Base-by-base conservation (phyloP, 257 asterid species). In the Petunia axillaris region DNA sequence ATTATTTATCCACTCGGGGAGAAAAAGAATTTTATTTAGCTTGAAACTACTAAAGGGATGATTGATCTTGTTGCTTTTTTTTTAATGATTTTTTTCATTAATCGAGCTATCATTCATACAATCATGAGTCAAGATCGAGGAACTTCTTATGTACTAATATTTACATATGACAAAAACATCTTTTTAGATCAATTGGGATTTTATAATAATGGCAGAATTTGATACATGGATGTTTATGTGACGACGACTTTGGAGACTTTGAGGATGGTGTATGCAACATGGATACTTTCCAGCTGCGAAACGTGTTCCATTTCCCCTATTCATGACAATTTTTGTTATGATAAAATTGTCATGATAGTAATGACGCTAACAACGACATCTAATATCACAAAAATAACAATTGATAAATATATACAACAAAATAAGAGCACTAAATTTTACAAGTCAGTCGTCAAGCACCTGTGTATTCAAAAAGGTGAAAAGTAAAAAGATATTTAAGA, bases 401-500 rank as follows among this genome's bases (percentile, higher is more conserved):
- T 66, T 52, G 40, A 1, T 14, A 52, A 52, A 52, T 11, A 52
- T 52, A 36, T 25, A 25, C 25, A 25, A 25, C 25, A 44, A 8
- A 7, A 41, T 44, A 64, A 37, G 35, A 52, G 67, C 64, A 53
- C 44, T 54, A 37, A 58, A 66, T 74, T 80, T 11, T 70, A 74
- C 55, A 57, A 76, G 43, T 37, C 80, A 68, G 63, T 16, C 64
- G 53, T 87, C 80, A 48, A 82, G 79, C 55, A 35, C 15, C 40
- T 25, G 1, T 64, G 48, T 74, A 75, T 39, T 83, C 82, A 83
- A 70, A 52, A 25, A 48, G 53, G 63, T 15, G 54, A 54, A 41
- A 53, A 52, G 62, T 38, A 52, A 67, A 81, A 81, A 25, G 53
- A 83, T 35, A 77, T 3, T 25, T 48, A 15, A 80, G 87, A 84